Evolutionary conservation across 2,329 filamentous ascomycete genomes (phyloP).

Genomic region (Truncatella angustata): DNA sequence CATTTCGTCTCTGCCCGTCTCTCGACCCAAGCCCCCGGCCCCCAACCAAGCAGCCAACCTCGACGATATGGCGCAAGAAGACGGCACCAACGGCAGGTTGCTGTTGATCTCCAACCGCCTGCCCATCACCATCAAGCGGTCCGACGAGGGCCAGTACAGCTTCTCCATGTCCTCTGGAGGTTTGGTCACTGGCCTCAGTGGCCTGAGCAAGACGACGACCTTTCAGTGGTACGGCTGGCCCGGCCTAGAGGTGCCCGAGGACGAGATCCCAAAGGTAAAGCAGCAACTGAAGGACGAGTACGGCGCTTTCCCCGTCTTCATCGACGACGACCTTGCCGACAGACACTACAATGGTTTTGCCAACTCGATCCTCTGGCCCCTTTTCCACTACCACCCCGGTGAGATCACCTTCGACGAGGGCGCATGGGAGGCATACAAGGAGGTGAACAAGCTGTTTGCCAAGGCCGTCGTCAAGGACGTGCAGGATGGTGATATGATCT

Average conservation of each 20-base stretch:
- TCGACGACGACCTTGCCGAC: slow-evolving; percentile 90
- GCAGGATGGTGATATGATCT: slow-evolving; percentile 89
- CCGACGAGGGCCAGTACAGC: slow-evolving; percentile 85
- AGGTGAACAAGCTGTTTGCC: slow-evolving; percentile 91
- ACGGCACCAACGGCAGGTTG: slow-evolving; percentile 48
- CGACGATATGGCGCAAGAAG: slow-evolving; percentile 4
- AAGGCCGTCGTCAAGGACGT: slow-evolving; percentile 84
- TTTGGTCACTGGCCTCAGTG: slow-evolving; percentile 88
- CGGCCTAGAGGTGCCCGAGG: slow-evolving; percentile 84
- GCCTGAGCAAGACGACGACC: slow-evolving; percentile 84
- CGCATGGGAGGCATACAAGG: slow-evolving; percentile 88
- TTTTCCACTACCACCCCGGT: slow-evolving; percentile 98
- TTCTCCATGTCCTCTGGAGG: slow-evolving; percentile 98
- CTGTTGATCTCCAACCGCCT: slow-evolving; percentile 92
- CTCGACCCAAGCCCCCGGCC: not conserved
- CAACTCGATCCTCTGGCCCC: slow-evolving; percentile 96
- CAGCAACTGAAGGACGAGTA: slow-evolving; percentile 82
- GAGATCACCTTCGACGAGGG: slow-evolving; percentile 98
- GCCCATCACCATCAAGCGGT: slow-evolving; percentile 93
- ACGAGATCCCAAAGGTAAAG: slow-evolving; percentile 72
- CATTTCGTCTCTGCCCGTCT: no score
- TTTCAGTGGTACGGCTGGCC: slow-evolving; percentile 99
- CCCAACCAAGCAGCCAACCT: not conserved
- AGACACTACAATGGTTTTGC: slow-evolving; percentile 98
- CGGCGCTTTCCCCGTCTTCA: slow-evolving; percentile 86